Percentiles rank a stretch among this genome's conserved stretches.
Evolutionary conservation across 768 basidiomycete genomes (phyloP).

Genomic region (Imleria badia): DNA sequence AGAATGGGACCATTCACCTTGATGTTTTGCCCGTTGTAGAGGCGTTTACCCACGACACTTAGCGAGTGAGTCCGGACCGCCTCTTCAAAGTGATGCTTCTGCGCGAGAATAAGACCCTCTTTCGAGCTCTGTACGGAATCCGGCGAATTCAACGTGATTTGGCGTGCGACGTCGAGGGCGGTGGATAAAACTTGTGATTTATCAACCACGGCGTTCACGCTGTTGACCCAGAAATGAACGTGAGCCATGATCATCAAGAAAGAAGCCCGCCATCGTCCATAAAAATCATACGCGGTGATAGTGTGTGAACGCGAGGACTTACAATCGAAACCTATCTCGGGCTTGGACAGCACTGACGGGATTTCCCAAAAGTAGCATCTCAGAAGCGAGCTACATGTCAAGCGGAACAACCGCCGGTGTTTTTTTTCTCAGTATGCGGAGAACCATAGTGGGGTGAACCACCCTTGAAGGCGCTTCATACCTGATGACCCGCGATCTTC

Average conservation of each 20-base stretch:
- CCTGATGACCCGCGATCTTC: constrained; percentile 73
- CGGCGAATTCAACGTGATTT: constrained; percentile 66
- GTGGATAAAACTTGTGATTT: constrained; percentile 49
- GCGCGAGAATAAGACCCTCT: constrained; percentile 57
- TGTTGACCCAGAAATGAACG: constrained; percentile 25
- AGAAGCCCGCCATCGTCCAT: constrained; percentile 2
- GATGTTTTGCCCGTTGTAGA: constrained; percentile 67
- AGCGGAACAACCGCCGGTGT: background rate
- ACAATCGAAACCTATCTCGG: constrained; percentile 73
- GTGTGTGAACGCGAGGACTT: constrained; percentile 33
- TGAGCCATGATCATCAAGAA: constrained; percentile 15
- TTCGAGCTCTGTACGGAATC: constrained; percentile 81
- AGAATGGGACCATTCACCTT: constrained; percentile 45
- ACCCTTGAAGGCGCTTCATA: constrained; percentile 28
- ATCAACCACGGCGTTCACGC: constrained; percentile 72
- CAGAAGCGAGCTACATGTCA: constrained; percentile 59
- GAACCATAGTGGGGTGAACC: constrained; percentile 5
- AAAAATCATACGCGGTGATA: constrained; percentile 9
- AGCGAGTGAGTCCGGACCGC: constrained; percentile 46
- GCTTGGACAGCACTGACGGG: constrained; percentile 69
- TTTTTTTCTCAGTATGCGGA: constrained; percentile 15
- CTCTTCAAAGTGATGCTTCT: constrained; percentile 52
- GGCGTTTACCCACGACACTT: constrained; percentile 48
- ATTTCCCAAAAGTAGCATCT: constrained; percentile 73
- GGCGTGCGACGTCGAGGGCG: constrained; percentile 60